A percentile compares a stretch with the other conserved stretches of the same genome.
These are phyloP conservation scores for Dactylella cylindrospora DNA, from an alignment of 2,329 filamentous ascomycete genomes.

Conservation along the genomic window DNA sequence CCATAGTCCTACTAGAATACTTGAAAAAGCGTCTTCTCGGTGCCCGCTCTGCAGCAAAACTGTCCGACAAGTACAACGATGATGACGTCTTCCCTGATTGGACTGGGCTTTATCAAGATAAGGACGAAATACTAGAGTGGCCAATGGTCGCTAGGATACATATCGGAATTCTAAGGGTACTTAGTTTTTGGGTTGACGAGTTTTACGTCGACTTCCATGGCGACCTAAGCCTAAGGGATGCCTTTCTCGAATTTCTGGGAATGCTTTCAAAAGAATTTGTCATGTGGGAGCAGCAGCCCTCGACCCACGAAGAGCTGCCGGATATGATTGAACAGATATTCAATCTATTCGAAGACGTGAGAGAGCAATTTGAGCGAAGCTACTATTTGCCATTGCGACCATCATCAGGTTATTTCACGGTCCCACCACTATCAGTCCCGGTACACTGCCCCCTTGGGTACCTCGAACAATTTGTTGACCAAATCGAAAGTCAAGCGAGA, in stretches of 20 bases:
- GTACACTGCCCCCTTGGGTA: conserved; percentile 43
- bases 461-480: conserved; percentile 48
- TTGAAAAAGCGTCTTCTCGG: conserved; percentile 50
- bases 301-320: conserved; percentile 45
- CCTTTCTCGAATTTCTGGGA: conserved; percentile 48
- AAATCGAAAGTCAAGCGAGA: conserved; percentile 46
- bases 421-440: conserved; percentile 25
- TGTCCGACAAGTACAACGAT: conserved; percentile 48
- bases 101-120: conserved; percentile 48
- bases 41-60: conserved; percentile 48
- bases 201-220: conserved; percentile 50
- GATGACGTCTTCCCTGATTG: conserved; percentile 50
- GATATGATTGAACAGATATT: conserved; percentile 48
- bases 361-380: conserved; percentile 47
- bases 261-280: conserved; percentile 48
- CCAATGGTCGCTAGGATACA: conserved; percentile 49
- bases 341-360: conserved; percentile 47
- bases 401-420: conserved; percentile 20
- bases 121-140: conserved; percentile 49
- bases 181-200: conserved; percentile 49
- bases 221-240: conserved; percentile 48
- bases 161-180: conserved; percentile 49
- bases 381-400: conserved; percentile 38
- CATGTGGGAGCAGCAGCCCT: conserved; percentile 46
- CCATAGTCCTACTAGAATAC: conserved; percentile 49